These are phyloP conservation scores for Lentithecium fluviatile DNA, from an alignment of 495 filamentous ascomycete genomes.

Conservation along the genomic window DNA sequence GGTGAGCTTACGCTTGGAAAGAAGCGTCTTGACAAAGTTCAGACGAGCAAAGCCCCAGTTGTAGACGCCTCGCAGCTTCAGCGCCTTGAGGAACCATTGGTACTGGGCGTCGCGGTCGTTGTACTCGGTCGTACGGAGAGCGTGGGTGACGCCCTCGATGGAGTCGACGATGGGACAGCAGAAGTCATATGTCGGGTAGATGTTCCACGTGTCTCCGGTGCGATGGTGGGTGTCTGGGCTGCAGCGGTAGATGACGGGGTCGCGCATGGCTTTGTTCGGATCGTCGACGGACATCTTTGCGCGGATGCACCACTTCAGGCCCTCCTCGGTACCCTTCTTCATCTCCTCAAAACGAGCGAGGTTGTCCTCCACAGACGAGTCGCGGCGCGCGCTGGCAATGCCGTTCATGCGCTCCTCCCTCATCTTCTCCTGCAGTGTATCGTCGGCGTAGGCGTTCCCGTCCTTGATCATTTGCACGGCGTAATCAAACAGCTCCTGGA, in stretches of 20 bases:
- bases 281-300: slow-evolving; percentile 83
- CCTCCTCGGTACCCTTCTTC: slow-evolving; percentile 75
- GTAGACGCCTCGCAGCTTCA: slow-evolving; percentile 82
- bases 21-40: slow-evolving; percentile 88
- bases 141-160: slow-evolving; percentile 90
- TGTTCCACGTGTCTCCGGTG: slow-evolving; percentile 85
- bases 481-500: slow-evolving; percentile 79
- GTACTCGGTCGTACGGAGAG: slow-evolving; percentile 94
- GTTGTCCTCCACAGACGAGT: slow-evolving; percentile 76
- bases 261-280: slow-evolving; percentile 82
- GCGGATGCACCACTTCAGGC: slow-evolving; percentile 77
- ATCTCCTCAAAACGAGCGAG: slow-evolving; percentile 81
- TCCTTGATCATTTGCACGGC: slow-evolving; percentile 75
- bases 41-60: slow-evolving; percentile 98
- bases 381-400: slow-evolving; percentile 70
- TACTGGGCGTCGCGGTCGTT: slow-evolving; percentile 96
- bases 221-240: slow-evolving; percentile 80
- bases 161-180: slow-evolving; percentile 89
- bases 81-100: slow-evolving; percentile 87
- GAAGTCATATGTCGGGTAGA: slow-evolving; percentile 96
- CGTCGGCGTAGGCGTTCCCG: slow-evolving; percentile 85
- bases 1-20: slow-evolving; percentile 93
- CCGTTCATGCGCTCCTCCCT: slow-evolving; percentile 72
- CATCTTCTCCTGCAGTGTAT: slow-evolving; percentile 87
- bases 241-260: slow-evolving; percentile 95